Percentiles rank a stretch among this genome's conserved stretches.
phyloP scores from a whole-genome alignment of 371 early-diverging fungal genomes.

The Apophysomyces ossiformis region DNA sequence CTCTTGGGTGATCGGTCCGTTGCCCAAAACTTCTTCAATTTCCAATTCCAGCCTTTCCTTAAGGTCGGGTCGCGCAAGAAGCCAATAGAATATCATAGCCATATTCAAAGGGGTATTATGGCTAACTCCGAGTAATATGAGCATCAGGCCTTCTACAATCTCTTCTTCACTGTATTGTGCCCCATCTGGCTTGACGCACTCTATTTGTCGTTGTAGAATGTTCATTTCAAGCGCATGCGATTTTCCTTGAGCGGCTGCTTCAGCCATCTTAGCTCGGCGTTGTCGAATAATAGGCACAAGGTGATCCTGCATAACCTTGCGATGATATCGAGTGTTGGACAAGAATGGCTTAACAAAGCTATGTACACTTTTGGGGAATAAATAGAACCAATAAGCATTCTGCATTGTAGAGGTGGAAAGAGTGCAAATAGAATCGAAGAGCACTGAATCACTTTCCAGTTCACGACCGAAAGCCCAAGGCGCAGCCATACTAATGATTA shows the following conservation, averaged over 20 bases:
- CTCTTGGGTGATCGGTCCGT: slow-evolving; percentile 29
- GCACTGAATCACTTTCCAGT: slow-evolving; percentile 22
- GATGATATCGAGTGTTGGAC: slow-evolving; percentile 24
- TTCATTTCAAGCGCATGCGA: slow-evolving; percentile 13
- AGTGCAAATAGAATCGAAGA: slow-evolving; percentile 37
- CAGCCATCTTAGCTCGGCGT: slow-evolving; percentile 16
- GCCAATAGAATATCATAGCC: slow-evolving; percentile 34
- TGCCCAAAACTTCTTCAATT: slow-evolving; percentile 31
- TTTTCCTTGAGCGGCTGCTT: slow-evolving; percentile 7
- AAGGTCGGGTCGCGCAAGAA: slow-evolving; percentile 43
- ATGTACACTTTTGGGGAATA: slow-evolving; percentile 27
- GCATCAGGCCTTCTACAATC: slow-evolving; percentile 26
- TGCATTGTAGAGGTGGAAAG: slow-evolving; percentile 36
- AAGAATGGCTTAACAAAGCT: slow-evolving; percentile 29
- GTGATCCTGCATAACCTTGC: slow-evolving; percentile 29
- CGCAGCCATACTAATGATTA: slow-evolving; percentile 45
- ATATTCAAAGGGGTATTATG: slow-evolving; percentile 39
- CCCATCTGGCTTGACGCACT: slow-evolving; percentile 27
- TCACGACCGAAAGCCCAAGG: slow-evolving; percentile 35
- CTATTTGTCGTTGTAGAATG: slow-evolving; percentile 34
- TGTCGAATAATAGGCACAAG: slow-evolving; percentile 24
- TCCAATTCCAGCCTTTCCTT: slow-evolving; percentile 26
- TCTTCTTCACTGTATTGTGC: slow-evolving; percentile 19
- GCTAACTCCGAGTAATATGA: slow-evolving; percentile 43
- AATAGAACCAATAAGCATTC: slow-evolving; percentile 26